Base-by-base conservation (phyloP, 768 basidiomycete species). In the Xerocomus spinulosus region DNA sequence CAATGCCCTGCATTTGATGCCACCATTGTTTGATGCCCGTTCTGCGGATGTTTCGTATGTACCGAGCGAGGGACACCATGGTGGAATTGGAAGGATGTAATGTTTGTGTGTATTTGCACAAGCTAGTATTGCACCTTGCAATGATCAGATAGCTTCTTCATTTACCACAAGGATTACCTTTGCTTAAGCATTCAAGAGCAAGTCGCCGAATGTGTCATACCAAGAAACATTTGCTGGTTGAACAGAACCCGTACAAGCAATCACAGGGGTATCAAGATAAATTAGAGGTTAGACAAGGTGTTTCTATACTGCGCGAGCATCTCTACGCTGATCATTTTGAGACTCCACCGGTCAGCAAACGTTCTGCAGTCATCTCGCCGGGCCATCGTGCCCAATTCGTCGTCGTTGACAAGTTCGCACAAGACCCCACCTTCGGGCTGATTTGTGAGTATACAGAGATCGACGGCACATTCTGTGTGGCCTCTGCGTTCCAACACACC, bases 251-350 rank as follows among this genome's bases (percentile, higher is more conserved):
- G n/a, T n/a, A n/a, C n/a, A n/a, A n/a, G n/a, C n/a, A n/a, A n/a
- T n/a, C n/a, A n/a, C n/a, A n/a, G n/a, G n/a, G n/a, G n/a, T n/a
- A n/a, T n/a, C n/a, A n/a, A n/a, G n/a, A n/a, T n/a, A 18, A 25
- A 26, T 46, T 13, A 36, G 10, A 32, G 4, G 25, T 10, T 23
- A 29, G 36, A 57, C 26, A 38, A 35, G 9, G 48, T 48, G 14
- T 9, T 51, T 26, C 63, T 64, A 53, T 68, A 69, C 60, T 80
- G 76, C 9, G 70, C 81, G 32, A 89, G 68, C 83, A 85, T 84
- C 56, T 93, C 93, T 6, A 99, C 87, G 50, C 87, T 94, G 61
- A 99, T 91, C 83, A 96, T 90, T 63, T 88, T 92, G 46, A 98
- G 61, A 9, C 91, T 88, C 86, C 87, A 93, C 20, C 76, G 72